A percentile compares a stretch with the other conserved stretches of the same genome.
These are phyloP conservation scores for Aschersonia sp. DNA, from an alignment of 2,329 filamentous ascomycete species.

Conservation along the genomic window DNA sequence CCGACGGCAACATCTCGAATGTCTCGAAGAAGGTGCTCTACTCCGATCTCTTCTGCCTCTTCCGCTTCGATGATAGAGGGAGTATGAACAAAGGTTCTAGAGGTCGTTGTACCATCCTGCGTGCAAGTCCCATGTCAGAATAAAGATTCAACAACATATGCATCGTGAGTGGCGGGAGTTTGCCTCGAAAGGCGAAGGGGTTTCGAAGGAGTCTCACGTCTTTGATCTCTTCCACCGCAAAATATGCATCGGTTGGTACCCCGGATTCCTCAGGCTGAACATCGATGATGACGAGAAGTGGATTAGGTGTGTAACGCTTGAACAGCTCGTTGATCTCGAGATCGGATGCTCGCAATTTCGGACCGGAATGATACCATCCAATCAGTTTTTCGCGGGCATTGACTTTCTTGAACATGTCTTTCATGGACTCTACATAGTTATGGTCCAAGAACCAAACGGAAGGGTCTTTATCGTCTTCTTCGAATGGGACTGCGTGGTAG, in stretches of 20 bases:
- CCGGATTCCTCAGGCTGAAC: conserved; percentile 97
- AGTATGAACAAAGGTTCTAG: conserved; percentile 96
- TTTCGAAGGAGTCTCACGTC: conserved; percentile 50
- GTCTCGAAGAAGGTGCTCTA: conserved; percentile 93
- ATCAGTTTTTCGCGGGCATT: conserved; percentile 98
- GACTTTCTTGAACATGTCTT: conserved; percentile 99
- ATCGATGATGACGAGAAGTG: conserved; percentile 92
- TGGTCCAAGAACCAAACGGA: conserved; percentile 99
- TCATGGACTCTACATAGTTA: conserved; percentile 99
- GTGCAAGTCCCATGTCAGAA: background rate
- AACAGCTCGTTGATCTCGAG: conserved; percentile 99
- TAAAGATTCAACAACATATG: background rate
- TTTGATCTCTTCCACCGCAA: conserved; percentile 98
- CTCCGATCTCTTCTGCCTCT: conserved; percentile 96
- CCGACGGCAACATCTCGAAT: conserved; percentile 97
- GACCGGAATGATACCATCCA: conserved; percentile 98
- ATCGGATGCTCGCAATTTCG: conserved; percentile 91
- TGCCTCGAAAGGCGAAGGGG: background rate
- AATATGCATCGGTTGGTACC: conserved; percentile 96
- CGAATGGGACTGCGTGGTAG: conserved; percentile 65
- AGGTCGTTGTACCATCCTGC: conserved; percentile 90
- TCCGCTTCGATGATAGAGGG: conserved; percentile 97
- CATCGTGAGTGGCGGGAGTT: background rate
- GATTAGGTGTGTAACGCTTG: conserved; percentile 97
- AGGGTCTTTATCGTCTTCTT: conserved; percentile 97